A percentile compares a stretch with the other conserved stretches of the same genome.
These are phyloP conservation scores for Diaporthe citrichinensis DNA, from an alignment of 2,329 filamentous ascomycete genomes.

Conservation along the genomic window DNA sequence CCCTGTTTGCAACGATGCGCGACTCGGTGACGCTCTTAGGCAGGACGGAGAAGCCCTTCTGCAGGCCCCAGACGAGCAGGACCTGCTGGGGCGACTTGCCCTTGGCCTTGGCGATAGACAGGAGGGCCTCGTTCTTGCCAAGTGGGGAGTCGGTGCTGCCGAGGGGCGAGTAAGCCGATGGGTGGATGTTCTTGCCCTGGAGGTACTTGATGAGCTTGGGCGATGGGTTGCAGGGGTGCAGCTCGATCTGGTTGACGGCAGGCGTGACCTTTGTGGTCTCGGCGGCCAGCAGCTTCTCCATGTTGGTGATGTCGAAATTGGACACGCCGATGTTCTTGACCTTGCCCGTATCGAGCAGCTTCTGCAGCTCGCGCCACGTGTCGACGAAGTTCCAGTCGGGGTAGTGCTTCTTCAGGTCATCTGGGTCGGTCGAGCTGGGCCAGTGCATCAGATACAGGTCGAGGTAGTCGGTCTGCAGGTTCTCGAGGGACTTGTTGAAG, in stretches of 20 bases:
- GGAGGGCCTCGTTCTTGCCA: slow-evolving; percentile 75
- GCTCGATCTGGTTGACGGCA: slow-evolving; percentile 86
- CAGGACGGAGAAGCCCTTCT: slow-evolving; percentile 86
- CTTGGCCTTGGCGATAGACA: slow-evolving; percentile 74
- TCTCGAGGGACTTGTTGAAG: slow-evolving; percentile 71
- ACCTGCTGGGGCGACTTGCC: slow-evolving; percentile 82
- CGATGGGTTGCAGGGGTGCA: slow-evolving; percentile 86
- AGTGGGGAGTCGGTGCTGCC: slow-evolving; percentile 79
- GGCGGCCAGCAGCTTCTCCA: slow-evolving; percentile 81
- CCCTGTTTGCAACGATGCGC: slow-evolving; percentile 83
- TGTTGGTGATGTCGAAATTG: slow-evolving; percentile 86
- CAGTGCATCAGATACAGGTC: slow-evolving; percentile 82
- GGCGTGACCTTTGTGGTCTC: slow-evolving; percentile 72
- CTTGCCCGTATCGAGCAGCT: slow-evolving; percentile 77
- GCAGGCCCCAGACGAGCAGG: slow-evolving; percentile 83
- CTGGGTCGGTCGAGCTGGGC: slow-evolving; percentile 75
- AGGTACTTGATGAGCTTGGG: slow-evolving; percentile 83
- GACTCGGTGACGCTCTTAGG: slow-evolving; percentile 84
- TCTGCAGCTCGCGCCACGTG: slow-evolving; percentile 82
- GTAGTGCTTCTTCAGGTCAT: slow-evolving; percentile 75
- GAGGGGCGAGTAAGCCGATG: slow-evolving; percentile 81
- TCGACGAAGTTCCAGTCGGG: slow-evolving; percentile 87
- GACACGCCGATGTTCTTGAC: slow-evolving; percentile 87
- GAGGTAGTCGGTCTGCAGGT: slow-evolving; percentile 74
- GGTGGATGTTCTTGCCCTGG: slow-evolving; percentile 80